Percentiles rank a stretch among this genome's conserved stretches.
Evolutionary conservation across 2,329 filamentous ascomycete genomes (phyloP).

Genomic region (Fusarium sp.): DNA sequence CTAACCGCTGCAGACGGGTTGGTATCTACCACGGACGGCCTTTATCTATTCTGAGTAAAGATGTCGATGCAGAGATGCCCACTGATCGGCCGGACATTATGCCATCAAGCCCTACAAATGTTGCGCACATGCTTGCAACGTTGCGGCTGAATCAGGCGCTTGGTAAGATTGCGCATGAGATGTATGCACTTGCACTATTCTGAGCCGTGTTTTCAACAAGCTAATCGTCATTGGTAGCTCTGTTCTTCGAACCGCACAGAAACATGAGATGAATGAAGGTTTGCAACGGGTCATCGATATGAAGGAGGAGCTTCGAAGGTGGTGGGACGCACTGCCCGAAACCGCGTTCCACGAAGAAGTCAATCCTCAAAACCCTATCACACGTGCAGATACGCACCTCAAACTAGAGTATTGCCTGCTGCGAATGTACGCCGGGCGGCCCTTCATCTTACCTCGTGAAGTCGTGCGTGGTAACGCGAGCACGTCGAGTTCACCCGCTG

Average conservation of each 20-base stretch:
- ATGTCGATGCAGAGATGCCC: slow-evolving; percentile 65
- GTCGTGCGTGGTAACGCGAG: slow-evolving; percentile 42
- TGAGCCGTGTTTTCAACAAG: neutral
- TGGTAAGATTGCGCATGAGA: slow-evolving; percentile 52
- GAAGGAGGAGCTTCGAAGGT: slow-evolving; percentile 50
- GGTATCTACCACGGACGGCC: slow-evolving; percentile 67
- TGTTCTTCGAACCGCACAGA: slow-evolving; percentile 48
- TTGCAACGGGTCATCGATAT: slow-evolving; percentile 50
- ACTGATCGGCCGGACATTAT: slow-evolving; percentile 57
- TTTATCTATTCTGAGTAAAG: slow-evolving; percentile 61
- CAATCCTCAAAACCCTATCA: slow-evolving; percentile 52
- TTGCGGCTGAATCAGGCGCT: slow-evolving; percentile 51
- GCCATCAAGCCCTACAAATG: slow-evolving; percentile 54
- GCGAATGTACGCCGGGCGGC: slow-evolving; percentile 64
- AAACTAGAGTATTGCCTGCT: slow-evolving; percentile 64
- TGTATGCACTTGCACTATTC: slow-evolving; percentile 42
- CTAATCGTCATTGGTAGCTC: slow-evolving; percentile 43
- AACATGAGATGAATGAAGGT: slow-evolving; percentile 47
- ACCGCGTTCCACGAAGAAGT: slow-evolving; percentile 51
- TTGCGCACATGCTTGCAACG: slow-evolving; percentile 58
- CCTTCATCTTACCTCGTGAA: slow-evolving; percentile 59
- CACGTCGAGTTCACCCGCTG: slow-evolving; percentile 46
- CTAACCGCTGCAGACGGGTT: slow-evolving; percentile 55
- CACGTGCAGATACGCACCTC: slow-evolving; percentile 61
- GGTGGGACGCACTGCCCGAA: slow-evolving; percentile 52